phyloP scores from a whole-genome alignment of 2,329 filamentous ascomycete species.

The Aspergillus neoniger region DNA sequence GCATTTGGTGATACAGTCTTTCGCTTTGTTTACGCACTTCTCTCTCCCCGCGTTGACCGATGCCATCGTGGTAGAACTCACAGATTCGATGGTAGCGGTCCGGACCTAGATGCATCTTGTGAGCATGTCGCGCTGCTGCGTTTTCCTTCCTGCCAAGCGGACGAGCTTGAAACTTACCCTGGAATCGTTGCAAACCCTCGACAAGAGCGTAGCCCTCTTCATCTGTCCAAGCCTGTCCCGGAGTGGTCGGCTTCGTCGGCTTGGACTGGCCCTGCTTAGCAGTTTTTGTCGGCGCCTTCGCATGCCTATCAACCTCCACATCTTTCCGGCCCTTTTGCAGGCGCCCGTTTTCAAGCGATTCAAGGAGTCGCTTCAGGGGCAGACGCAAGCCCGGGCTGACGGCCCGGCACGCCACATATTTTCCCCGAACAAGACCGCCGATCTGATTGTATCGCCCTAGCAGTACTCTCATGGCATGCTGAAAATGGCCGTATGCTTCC shows the following conservation, averaged over 20 bases:
- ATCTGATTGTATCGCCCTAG: conserved; percentile 19
- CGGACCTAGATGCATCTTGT: conserved; percentile 8
- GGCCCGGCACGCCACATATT: conserved; percentile 11
- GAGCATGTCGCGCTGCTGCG: neutral
- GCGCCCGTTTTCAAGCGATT: conserved; percentile 10
- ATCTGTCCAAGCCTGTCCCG: conserved; percentile 22
- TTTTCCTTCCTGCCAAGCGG: neutral
- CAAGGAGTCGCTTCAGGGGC: conserved; percentile 16
- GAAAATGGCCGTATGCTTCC: conserved; percentile 20
- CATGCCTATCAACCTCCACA: neutral
- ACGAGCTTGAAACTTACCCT: conserved; percentile 14
- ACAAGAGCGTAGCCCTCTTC: conserved; percentile 27
- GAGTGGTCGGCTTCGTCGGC: neutral
- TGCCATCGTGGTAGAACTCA: conserved; percentile 14
- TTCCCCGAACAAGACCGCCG: conserved; percentile 7
- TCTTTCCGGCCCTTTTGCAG: neutral
- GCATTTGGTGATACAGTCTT: conserved; percentile 12
- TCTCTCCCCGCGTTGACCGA: conserved; percentile 18
- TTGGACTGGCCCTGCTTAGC: neutral
- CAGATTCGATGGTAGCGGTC: conserved; percentile 32
- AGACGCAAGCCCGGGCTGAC: conserved; percentile 10
- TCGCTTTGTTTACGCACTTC: conserved; percentile 24
- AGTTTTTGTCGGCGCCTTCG: too few relatives aligned
- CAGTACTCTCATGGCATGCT: conserved; percentile 20
- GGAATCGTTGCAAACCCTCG: conserved; percentile 27